phyloP scores from a whole-genome alignment of 2,329 filamentous ascomycete genomes.

The Zymoseptoria crescenta region DNA sequence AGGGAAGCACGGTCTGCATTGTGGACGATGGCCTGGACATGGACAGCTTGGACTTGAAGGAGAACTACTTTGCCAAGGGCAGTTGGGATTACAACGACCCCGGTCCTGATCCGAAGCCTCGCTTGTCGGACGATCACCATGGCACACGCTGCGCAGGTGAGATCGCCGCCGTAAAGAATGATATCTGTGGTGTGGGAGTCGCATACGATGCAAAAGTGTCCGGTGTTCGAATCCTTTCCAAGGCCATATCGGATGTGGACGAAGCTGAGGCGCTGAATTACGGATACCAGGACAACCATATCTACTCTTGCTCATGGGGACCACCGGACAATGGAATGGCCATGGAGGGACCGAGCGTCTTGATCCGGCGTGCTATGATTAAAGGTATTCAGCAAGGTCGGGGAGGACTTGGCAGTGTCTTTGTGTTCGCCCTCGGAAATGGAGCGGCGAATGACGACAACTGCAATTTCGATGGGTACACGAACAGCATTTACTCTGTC shows the following conservation, averaged over 20 bases:
- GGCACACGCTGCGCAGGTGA: conserved; percentile 94
- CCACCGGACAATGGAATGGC: conserved; percentile 86
- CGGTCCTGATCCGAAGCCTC: conserved; percentile 66
- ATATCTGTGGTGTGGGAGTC: conserved; percentile 91
- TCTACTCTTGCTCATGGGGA: conserved; percentile 98
- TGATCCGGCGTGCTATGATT: conserved; percentile 85
- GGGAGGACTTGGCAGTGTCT: conserved; percentile 76
- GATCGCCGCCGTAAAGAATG: conserved; percentile 82
- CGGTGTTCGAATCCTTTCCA: conserved; percentile 86
- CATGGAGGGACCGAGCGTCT: conserved; percentile 86
- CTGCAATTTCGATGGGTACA: conserved; percentile 99
- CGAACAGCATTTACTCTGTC: conserved; percentile 98
- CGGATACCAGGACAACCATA: conserved; percentile 82
- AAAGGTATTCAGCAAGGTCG: conserved; percentile 87
- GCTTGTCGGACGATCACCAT: conserved; percentile 77
- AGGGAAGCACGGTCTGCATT: conserved; percentile 83
- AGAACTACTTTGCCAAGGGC: conserved; percentile 86
- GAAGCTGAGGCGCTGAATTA: conserved; percentile 92
- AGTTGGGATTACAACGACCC: conserved; percentile 96
- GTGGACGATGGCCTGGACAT: conserved; percentile 96
- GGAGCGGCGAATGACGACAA: conserved; percentile 83
- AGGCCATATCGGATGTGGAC: conserved; percentile 82
- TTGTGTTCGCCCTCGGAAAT: conserved; percentile 94
- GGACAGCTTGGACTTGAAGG: conserved; percentile 84
- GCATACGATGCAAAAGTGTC: conserved; percentile 88